Base-by-base conservation (phyloP, 805 yeast species). In the Naumovozyma baii region DNA sequence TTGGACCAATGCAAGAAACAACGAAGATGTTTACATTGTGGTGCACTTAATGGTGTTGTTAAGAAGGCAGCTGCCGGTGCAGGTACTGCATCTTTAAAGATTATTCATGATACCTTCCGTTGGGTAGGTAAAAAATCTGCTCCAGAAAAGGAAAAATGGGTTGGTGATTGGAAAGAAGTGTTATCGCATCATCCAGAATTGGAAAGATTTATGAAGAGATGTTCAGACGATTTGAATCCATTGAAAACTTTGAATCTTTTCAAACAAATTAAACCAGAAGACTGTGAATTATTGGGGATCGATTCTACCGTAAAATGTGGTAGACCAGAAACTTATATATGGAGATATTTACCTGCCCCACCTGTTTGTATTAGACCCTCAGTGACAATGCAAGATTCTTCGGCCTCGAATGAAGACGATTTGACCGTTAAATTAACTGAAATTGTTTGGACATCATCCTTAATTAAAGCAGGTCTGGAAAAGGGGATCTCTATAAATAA, bases 311-410 rank as follows among this genome's bases (percentile, higher is more conserved):
- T 52, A 17, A 74, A 78, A 50, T 85, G 87, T 30, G 96, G 96
- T 35, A 73, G 96, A 49, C 98, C 97, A 4, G 97, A 90, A 63
- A 85, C 83, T 72, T 92, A 88, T 60, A 76, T 92, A 31, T 92
- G 98, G 99, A 76, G 95, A 56, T 92, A 88, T 58, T 72, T 92
- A 39, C 98, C 98, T 0, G 97, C 97, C 0, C 98, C 99, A 1
- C 99, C 99, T 0, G 96, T 94, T 15, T 92, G 98, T 70, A 92
- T 92, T 40, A 76, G 99, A 49, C 99, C 99, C 3, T 88, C 97
- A 3, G 97, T 92, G 22, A 70, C 79, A 68, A 86, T 85, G 88
- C 87, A 84, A 58, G 94, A 83, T 49, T 74, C 80, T 4, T 77
- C 83, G 18, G 92, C 94, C 25, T 81, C 94, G 15, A 92, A 92